These are phyloP conservation scores for Acanthamoeba healyi DNA, from an alignment of 208 protist species.

Conservation along the genomic window DNA sequence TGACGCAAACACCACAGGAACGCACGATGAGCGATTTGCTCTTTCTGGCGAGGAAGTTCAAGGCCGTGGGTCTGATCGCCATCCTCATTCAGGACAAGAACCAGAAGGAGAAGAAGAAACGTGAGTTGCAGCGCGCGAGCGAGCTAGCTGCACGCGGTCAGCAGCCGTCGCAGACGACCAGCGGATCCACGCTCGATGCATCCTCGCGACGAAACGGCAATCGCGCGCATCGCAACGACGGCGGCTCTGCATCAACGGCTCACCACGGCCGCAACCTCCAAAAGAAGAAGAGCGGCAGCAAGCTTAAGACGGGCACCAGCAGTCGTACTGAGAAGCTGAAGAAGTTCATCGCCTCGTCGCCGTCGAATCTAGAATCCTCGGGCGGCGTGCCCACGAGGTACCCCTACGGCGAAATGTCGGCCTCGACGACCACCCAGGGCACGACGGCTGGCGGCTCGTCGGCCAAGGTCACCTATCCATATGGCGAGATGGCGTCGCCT, in stretches of 20 bases:
- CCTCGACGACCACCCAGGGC: neutral
- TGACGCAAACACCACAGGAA: neutral
- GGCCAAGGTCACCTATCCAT: constrained; percentile 7
- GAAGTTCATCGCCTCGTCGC: constrained; percentile 54
- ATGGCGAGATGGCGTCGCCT: constrained; percentile 12
- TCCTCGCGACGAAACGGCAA: no score
- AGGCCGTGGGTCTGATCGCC: constrained; percentile 44
- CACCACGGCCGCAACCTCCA: neutral
- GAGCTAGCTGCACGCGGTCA: neutral
- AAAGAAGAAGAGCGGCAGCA: constrained; percentile 10
- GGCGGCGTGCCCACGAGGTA: neutral
- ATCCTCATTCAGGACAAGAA: constrained; percentile 59
- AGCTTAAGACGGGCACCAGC: neutral
- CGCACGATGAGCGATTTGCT: neutral
- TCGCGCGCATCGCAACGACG: no score
- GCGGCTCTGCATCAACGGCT: neutral
- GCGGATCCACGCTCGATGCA: neutral
- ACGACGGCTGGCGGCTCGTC: neutral
- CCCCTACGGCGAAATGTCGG: constrained; percentile 35
- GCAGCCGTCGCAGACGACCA: neutral
- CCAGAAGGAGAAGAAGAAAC: constrained; percentile 55
- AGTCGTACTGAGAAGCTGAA: neutral
- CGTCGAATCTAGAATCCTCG: neutral
- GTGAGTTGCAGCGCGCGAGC: neutral
- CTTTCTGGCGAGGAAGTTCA: constrained; percentile 47